phyloP scores from a whole-genome alignment of 2,329 filamentous ascomycete species.

The Calcarisporium arbuscula region DNA sequence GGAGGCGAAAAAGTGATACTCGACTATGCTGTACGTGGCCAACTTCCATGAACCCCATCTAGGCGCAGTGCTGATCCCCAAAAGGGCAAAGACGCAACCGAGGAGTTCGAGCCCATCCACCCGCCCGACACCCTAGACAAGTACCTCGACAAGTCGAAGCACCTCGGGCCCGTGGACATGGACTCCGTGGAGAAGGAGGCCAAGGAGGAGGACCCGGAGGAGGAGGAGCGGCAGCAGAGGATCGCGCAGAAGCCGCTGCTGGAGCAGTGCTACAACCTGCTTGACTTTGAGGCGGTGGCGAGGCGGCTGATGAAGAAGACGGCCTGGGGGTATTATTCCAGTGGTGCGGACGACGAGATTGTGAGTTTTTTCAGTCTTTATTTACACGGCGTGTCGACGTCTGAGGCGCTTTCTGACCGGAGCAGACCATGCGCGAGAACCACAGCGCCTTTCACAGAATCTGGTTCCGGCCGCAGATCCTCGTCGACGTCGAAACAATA shows the following conservation, averaged over 20 bases:
- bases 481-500: slow-evolving; percentile 83
- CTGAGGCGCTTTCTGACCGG: slow-evolving; percentile 3
- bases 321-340: slow-evolving; percentile 97
- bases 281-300: slow-evolving; percentile 95
- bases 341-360: slow-evolving; percentile 58
- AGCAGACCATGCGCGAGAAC: slow-evolving; percentile 86
- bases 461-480: slow-evolving; percentile 85
- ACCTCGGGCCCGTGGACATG: slow-evolving; percentile 88
- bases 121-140: slow-evolving; percentile 82
- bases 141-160: slow-evolving; percentile 79
- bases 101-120: slow-evolving; percentile 83
- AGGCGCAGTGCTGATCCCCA: background rate
- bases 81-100: slow-evolving; percentile 85
- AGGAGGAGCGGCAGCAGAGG: slow-evolving; percentile 63
- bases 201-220: slow-evolving; percentile 59
- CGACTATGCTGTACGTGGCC: slow-evolving; percentile 68
- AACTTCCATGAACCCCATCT: background rate
- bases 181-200: slow-evolving; percentile 65
- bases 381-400: background rate
- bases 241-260: slow-evolving; percentile 70
- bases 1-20: slow-evolving; percentile 90
- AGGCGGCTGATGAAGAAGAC: slow-evolving; percentile 88
- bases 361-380: slow-evolving; percentile 17
- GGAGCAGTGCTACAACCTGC: slow-evolving; percentile 84
- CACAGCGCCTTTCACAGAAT: slow-evolving; percentile 95